phyloP scores from a whole-genome alignment of 2,329 filamentous ascomycete species.

The Trichoderma koningiopsis region DNA sequence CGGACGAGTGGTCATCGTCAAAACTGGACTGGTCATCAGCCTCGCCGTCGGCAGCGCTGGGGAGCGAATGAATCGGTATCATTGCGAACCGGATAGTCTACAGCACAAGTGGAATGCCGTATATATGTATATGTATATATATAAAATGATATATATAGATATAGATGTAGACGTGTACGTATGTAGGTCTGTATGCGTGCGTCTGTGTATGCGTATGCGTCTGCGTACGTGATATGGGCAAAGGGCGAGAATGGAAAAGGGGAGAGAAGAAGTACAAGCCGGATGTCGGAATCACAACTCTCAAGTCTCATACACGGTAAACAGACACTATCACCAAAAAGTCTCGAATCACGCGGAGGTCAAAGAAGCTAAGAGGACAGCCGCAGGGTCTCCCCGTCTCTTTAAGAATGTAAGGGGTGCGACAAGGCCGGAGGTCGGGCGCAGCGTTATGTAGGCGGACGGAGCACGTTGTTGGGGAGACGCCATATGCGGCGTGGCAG shows the following conservation, averaged over 20 bases:
- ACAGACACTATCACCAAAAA: constrained; percentile 18
- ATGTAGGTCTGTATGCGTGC: not conserved
- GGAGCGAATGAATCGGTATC: constrained; percentile 18
- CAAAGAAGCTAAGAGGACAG: constrained; percentile 16
- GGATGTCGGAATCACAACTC: constrained; percentile 22
- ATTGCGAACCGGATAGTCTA: constrained; percentile 17
- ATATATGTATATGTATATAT: not conserved
- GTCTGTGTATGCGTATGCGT: constrained; percentile 1
- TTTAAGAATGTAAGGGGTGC: constrained; percentile 25
- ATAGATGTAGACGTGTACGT: not conserved
- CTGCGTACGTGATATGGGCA: not conserved
- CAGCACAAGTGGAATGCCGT: not conserved
- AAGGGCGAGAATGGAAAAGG: not conserved
- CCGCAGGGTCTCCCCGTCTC: constrained; percentile 26
- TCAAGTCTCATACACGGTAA: constrained; percentile 5
- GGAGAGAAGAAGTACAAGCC: not conserved
- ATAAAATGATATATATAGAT: not conserved
- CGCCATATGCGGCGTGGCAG: constrained; percentile 25
- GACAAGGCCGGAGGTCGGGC: constrained; percentile 26
- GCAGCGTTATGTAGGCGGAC: constrained; percentile 25
- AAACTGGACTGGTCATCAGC: constrained; percentile 15
- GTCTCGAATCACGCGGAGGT: constrained; percentile 23
- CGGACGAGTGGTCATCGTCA: constrained; percentile 2
- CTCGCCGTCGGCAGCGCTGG: constrained; percentile 22
- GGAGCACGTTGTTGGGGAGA: constrained; percentile 29